Conservation (phyloP, 176 grass and related monocot genomes). For the Lolium perenne region DNA sequence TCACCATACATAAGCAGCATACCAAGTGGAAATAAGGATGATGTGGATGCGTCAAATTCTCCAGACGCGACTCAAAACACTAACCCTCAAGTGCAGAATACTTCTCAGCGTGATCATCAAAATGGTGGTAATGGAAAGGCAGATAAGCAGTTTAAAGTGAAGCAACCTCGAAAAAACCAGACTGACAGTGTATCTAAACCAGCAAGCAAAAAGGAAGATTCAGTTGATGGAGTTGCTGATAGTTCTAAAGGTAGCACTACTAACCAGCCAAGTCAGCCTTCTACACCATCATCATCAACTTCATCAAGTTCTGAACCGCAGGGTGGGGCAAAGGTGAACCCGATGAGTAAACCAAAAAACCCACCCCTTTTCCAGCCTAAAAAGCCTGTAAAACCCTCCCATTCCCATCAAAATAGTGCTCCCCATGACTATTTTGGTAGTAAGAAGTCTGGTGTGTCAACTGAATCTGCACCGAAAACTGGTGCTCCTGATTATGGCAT, state of each 20-base stretch:
- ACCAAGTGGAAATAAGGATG: conserved; percentile 46
- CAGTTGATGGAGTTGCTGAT: conserved; percentile 42
- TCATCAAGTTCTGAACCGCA: conserved; percentile 57
- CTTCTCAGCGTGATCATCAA: conserved; percentile 53
- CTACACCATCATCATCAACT: conserved; percentile 1
- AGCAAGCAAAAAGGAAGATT: conserved; percentile 48
- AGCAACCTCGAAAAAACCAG: conserved; percentile 63
- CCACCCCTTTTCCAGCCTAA: conserved; percentile 44
- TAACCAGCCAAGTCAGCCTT: conserved; percentile 49
- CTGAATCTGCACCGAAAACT: conserved; percentile 50
- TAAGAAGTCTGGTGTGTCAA: conserved; percentile 52
- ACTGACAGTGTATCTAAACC: conserved; percentile 44
- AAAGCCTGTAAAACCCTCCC: conserved; percentile 53
- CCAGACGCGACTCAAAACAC: conserved; percentile 37
- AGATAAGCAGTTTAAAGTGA: conserved; percentile 63
- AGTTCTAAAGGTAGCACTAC: conserved; percentile 39
- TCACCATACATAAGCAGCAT: conserved; percentile 70
- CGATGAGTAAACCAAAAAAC: conserved; percentile 39
- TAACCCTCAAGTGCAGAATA: conserved; percentile 43
- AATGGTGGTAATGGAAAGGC: conserved; percentile 61
- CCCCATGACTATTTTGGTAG: conserved; percentile 53
- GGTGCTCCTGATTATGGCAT: conserved; percentile 46
- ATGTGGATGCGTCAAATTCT: conserved; percentile 39
- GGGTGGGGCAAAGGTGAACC: conserved; percentile 49
- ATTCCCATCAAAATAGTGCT: conserved; percentile 58